A percentile compares a stretch with the other conserved stretches of the same genome.
phyloP scores from a whole-genome alignment of 23 red algal genomes.

The Cyanidioschyzon merolae region DNA sequence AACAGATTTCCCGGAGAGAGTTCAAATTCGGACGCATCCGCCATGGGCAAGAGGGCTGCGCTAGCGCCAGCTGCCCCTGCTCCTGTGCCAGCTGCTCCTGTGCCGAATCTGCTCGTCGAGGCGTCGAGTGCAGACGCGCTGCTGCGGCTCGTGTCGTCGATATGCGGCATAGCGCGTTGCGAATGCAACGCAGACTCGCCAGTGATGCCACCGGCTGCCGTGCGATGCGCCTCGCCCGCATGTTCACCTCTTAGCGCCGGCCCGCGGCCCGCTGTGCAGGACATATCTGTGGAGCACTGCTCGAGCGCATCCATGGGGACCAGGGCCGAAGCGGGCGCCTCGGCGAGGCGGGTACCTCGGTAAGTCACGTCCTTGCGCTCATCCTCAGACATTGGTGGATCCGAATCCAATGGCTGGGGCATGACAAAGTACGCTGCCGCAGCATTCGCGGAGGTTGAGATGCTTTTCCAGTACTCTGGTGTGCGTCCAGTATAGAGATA shows the following conservation, averaged over 20 bases:
- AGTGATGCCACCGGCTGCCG: no score
- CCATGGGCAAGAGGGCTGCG: background rate
- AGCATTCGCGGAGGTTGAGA: background rate
- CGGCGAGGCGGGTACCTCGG: background rate
- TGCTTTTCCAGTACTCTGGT: background rate
- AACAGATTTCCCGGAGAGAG: background rate
- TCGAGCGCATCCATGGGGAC: background rate
- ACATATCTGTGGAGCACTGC: background rate
- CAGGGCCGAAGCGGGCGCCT: background rate
- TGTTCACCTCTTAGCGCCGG: no score
- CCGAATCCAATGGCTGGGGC: background rate
- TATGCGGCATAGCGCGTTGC: no score
- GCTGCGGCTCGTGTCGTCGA: no score
- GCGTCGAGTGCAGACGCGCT: no score
- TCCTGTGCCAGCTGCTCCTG: no score
- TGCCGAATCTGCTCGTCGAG: no score
- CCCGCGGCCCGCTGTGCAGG: no score
- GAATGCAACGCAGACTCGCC: no score
- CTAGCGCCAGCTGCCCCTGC: no score
- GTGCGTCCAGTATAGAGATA: background rate
- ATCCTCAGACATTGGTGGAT: background rate
- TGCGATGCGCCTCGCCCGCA: no score
- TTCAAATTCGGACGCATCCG: background rate
- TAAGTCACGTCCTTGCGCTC: background rate
- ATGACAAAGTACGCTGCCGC: conserved; percentile 4